Evolutionary conservation across 257 asterid genomes (phyloP), one percentile per base, ranked within the genome.

Genomic region (Penstemon barbatus): DNA sequence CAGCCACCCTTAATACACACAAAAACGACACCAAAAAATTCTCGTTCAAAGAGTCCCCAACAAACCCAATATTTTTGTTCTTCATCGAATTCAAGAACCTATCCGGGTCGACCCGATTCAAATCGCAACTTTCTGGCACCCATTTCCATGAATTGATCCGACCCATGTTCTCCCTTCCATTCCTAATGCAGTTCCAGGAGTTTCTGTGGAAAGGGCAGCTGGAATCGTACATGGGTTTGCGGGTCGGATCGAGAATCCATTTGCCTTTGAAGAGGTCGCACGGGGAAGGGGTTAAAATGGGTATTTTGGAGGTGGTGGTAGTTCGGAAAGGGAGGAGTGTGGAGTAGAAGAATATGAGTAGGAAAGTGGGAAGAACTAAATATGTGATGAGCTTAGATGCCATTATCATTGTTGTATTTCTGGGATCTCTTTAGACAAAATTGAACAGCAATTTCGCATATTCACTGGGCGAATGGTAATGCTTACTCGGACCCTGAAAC

Each of bases 71-170:
- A 57, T 91, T 94, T 88, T 65, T 86, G 36, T 82, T 67, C 81
- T 93, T 82, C 96, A 94, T 87, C 76, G 68, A 36, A 65, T 56
- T 68, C 90, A 91, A 63, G 85, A 94, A 94, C 68, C 71, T 80
- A 15, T 5, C 75, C 61, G 99, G 93, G 76, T 91, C 90, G 61
- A 91, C 71, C 82, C 92, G 88, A 57, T 66, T 12, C 86, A 94
- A 80, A 8, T 71, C 93, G 55, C 99, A 91, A 8, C 66, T 53
- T 11, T 82, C 81, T 3, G 99, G 97, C 19, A 66, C 80, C 99
- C 99, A 94, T 81, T 78, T 94, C 99, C 97, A 94, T 0, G 92
- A 88, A 85, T 85, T 94, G 91, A 94, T 94, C 85, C 86, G 90
- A 68, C 63, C 95, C 93, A 86, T 89, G 49, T 86, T 80, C 36